These are phyloP conservation scores for Phellinidium pouzarii DNA, from an alignment of 1,284 basidiomycete species.

Conservation along the genomic window DNA sequence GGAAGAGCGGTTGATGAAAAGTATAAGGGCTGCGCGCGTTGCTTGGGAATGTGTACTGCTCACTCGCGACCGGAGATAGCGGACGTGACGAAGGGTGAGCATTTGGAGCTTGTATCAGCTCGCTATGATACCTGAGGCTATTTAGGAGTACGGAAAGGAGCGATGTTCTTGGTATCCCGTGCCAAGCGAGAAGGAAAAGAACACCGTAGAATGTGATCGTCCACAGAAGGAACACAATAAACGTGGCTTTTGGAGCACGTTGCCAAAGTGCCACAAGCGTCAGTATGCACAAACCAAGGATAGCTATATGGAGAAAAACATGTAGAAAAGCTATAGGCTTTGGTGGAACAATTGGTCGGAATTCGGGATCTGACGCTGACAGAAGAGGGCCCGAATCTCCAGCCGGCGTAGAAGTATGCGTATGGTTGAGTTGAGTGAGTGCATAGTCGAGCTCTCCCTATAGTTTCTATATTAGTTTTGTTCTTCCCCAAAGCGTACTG, in stretches of 20 bases:
- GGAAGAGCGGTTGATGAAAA: conserved; percentile 54
- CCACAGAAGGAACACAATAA: conserved; percentile 61
- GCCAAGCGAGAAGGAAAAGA: conserved; percentile 49
- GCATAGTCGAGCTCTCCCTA: conserved; percentile 67
- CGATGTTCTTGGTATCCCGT: conserved; percentile 49
- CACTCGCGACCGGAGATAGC: conserved; percentile 35
- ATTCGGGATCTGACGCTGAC: conserved; percentile 22
- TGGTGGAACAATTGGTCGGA: conserved; percentile 35
- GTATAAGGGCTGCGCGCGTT: conserved; percentile 49
- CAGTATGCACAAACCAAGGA: conserved; percentile 53
- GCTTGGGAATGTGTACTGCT: conserved; percentile 41
- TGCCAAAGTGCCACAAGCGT: conserved; percentile 53
- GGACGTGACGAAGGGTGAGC: conserved; percentile 29
- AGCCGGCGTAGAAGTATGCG: conserved; percentile 38
- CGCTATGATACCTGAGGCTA: conserved; percentile 34
- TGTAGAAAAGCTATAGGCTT: conserved; percentile 39
- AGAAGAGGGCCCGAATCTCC: conserved; percentile 40
- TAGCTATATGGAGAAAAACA: conserved; percentile 46
- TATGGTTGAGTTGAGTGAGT: conserved; percentile 40
- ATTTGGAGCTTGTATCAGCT: conserved; percentile 11
- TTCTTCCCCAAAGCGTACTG: background rate
- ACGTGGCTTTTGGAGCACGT: conserved; percentile 46
- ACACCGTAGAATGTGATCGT: conserved; percentile 47
- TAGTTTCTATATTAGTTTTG: conserved; percentile 17
- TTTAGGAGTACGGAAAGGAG: conserved; percentile 44